Evolutionary conservation across 495 filamentous ascomycete genomes (phyloP).

Genomic region (Hypoxylon fragiforme): DNA sequence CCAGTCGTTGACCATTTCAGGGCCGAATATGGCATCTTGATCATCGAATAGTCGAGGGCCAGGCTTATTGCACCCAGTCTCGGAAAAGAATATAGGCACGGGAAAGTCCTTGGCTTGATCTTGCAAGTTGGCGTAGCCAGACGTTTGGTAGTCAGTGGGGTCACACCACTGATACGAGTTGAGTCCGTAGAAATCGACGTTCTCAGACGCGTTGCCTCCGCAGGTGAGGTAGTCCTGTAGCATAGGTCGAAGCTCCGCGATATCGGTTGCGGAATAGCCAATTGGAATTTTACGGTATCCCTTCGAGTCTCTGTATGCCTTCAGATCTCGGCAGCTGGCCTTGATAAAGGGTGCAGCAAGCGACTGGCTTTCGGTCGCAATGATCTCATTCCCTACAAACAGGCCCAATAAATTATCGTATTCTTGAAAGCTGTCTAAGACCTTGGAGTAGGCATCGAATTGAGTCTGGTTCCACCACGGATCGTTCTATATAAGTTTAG

Average conservation of each 20-base stretch:
- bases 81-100: conserved; percentile 84
- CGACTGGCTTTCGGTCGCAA: conserved; percentile 63
- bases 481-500: conserved; percentile 42
- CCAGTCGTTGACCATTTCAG: conserved; percentile 73
- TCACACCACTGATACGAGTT: conserved; percentile 92
- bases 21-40: conserved; percentile 74
- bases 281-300: conserved; percentile 82
- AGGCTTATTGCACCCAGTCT: conserved; percentile 74
- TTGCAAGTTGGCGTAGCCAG: conserved; percentile 72
- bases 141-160: conserved; percentile 60
- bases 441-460: conserved; percentile 64
- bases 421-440: conserved; percentile 77
- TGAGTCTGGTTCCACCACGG: conserved; percentile 72
- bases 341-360: conserved; percentile 79
- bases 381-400: conserved; percentile 86
- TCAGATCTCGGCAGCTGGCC: conserved; percentile 77
- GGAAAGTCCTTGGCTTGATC: conserved; percentile 53
- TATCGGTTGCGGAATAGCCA: conserved; percentile 90
- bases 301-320: conserved; percentile 76
- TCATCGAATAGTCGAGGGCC: conserved; percentile 74
- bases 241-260: conserved; percentile 77
- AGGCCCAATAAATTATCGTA: conserved; percentile 82
- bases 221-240: conserved; percentile 89
- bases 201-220: conserved; percentile 65
- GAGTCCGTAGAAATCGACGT: conserved; percentile 80